Base-by-base conservation (phyloP, 2,329 filamentous ascomycete species). In the Plenodomus biglobosus region DNA sequence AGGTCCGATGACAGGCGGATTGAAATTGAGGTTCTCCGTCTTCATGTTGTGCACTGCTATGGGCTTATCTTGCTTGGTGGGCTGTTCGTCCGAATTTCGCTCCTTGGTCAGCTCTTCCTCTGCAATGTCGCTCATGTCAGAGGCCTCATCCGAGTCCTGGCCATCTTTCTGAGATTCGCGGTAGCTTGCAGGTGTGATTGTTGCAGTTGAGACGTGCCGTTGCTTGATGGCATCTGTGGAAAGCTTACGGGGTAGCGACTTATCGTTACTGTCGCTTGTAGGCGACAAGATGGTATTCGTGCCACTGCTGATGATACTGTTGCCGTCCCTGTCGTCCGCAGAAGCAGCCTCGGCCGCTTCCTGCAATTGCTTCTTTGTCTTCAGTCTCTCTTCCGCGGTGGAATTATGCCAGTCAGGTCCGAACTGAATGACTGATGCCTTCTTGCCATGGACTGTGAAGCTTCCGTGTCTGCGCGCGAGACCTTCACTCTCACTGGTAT, bases 371-470 rank as follows among this genome's bases (percentile, higher is more conserved):
- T 70, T 72, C 40, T 69, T 65, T 8, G 66, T 61, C 59, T 72
- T 73, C 18, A 74, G 48, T 21, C 70, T 55, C 55, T 73, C 71
- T 43, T 73, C 71, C 18, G 71, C 68, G 8, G 70, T 62, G 15
- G 65, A 66, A 43, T 82, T 86, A 63, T 92, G 86, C 76, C 96
- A 85, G 61, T 96, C 92, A n/a, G 86, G 85, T 8, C 92, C 91
- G 68, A 99, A 95, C n/a, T 90, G 95, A 59, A 99, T 90, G 46
- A 99, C 89, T 1, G 91, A 96, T 2, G 94, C 94, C 73, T 99
- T 97, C 77, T 97, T 99, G 52, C 94, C 92, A 65, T 99, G 94
- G 3, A 99, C 86, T 3, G 94, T 95, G 70, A 99, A 99, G 62
- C 90, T 95, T 4, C 90, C 90, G 11, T 88, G 84, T 11, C 87